Evolutionary conservation across 1,284 basidiomycete genomes (phyloP), one percentile per base, ranked within the genome.

Genomic region (Sporisorium graminicola): DNA sequence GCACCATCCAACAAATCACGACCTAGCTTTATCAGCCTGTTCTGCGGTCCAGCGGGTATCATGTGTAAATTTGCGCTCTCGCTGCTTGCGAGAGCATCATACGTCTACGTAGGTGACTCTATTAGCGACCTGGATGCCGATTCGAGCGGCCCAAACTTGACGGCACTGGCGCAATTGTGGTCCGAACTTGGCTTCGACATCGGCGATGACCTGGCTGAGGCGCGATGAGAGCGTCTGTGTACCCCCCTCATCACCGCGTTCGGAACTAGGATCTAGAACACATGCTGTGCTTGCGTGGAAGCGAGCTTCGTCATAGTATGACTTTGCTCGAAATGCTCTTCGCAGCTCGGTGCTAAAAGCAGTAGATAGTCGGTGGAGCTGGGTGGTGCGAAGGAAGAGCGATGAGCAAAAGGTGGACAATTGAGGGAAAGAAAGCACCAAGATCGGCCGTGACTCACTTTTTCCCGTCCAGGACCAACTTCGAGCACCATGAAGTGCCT

Each of bases 251-350:
- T 14, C n/a, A n/a, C n/a, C 24, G 8, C 12, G 5, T 0, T 22
- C 10, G 5, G 57, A 3, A 3, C 44, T 5, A 0, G 22, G 0
- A 10, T 8, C 10, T 5, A 43, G 16, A 13, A 69, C 16, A 26
- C 40, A 77, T 9, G 70, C 62, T 2, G 62, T 62, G 42, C 77
- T 78, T 1, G 74, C 70, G n/a, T 78, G 77, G 43, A 73, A 78
- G 2, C 74, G 74, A 16, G 73, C 77, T 31, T 76, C 73, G 35
- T 74, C 40, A 50, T 78, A 78, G 69, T 78, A 78, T 7, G 52
- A 13, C 29, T 66, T 68, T 10, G 77, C 73, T 0, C 68, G 64
- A 31, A 76, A 76, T 5, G 69, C 60, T 10, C 66, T 57, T 2
- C 64, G 57, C 7, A 78, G 69, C 49, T 58, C 60, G 20, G 47